Conservation (phyloP, 2,329 filamentous ascomycete genomes). For the Acrocalymma vagum region DNA sequence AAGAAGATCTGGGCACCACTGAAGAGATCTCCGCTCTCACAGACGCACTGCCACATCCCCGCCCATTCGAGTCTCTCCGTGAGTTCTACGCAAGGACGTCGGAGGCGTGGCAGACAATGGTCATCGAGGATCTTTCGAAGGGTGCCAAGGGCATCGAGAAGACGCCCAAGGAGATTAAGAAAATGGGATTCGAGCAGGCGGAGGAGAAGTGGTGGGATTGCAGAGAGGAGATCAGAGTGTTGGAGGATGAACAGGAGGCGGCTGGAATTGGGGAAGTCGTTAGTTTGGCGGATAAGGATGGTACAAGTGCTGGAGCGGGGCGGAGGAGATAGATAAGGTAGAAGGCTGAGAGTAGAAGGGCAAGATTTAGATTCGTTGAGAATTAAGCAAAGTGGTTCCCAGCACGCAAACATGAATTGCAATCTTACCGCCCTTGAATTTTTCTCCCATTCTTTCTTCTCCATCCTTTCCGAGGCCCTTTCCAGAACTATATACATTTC, state of each 20-base stretch:
- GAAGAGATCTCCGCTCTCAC: conserved; percentile 64
- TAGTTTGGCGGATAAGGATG: conserved; percentile 76
- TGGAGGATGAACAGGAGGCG: conserved; percentile 96
- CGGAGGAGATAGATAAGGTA: conserved; percentile 44
- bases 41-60: conserved; percentile 77
- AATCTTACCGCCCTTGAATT: no score
- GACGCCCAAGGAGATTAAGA: conserved; percentile 88
- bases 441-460: no score
- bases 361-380: no score
- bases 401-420: no score
- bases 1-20: conserved; percentile 56
- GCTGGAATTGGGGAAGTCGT: conserved; percentile 95
- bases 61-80: conserved; percentile 88
- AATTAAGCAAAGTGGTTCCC: no score
- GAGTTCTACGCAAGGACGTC: conserved; percentile 93
- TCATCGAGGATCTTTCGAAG: conserved; percentile 77
- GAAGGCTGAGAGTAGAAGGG: no score
- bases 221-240: conserved; percentile 86
- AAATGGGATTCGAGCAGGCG: conserved; percentile 86
- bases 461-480: no score
- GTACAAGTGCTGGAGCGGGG: conserved; percentile 47
- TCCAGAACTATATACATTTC: no score
- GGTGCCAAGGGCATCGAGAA: conserved; percentile 67
- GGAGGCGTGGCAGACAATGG: conserved; percentile 87
- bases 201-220: conserved; percentile 99